Evolutionary conservation across 2,329 filamentous ascomycete genomes (phyloP), one percentile per base, ranked within the genome.

Genomic region (Delphinella strobiligena): DNA sequence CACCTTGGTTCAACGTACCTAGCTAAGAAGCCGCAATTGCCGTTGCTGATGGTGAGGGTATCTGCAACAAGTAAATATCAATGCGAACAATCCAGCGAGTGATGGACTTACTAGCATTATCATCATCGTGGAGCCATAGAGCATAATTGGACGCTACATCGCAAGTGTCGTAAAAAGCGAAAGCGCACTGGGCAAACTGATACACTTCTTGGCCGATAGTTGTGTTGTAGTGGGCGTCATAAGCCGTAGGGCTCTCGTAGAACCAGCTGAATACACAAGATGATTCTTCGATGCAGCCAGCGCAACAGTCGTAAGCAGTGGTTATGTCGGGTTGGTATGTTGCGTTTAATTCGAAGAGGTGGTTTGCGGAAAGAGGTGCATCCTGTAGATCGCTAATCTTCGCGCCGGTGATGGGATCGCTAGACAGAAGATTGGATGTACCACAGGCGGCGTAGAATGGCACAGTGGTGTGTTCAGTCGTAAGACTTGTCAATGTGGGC

Each of bases 301-400:
- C 34, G 14, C 22, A 36, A 22, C 34, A 36, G 34, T 36, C 34
- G 22, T 36, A 36, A 15, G 34, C 34, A 15, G 17, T 36, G 34
- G 34, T 22, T n/a, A 17, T n/a, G 34, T 36, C 24, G 34, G 17
- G 19, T 4, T 12, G 10, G n/a, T n/a, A n/a, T n/a, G n/a, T 16
- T 16, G 19, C 5, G 19, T 8, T 14, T n/a, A 12, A 7, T 27
- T 27, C 7, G 12, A 27, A 27, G 7, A 27, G 22, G 12, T 12
- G 30, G 30, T 9, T 16, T 9, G 30, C 14, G 14, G 11, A 14
- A 5, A n/a, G 5, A 19, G 19, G 17, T 5, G 10, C 4, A 22
- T 11, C 10, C 19, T 4, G 17, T 19, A 7, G 7, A 36, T 36
- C 10, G 19, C 19, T 10, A 15, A n/a, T n/a, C n/a, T n/a, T n/a